Base-by-base conservation (phyloP, 306 rosid genomes). In the Neltuma alba region DNA sequence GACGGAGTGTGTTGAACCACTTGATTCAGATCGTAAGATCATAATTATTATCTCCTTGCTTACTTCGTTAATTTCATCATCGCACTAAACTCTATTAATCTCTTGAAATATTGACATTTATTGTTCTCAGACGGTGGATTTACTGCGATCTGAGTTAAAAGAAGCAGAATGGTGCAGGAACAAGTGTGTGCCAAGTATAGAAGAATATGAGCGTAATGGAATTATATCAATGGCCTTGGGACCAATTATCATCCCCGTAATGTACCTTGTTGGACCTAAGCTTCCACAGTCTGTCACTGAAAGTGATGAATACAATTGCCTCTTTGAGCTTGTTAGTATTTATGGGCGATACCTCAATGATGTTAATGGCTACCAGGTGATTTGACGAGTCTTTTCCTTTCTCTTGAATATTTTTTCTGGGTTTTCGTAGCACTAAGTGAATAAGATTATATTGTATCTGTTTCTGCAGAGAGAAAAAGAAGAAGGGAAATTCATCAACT, bases 161-260 rank as follows among this genome's bases (percentile, higher is more conserved):
- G 93, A 89, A 84, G 86, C 88, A 27, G 76, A 86, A 67, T 86
- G 91, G 91, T 23, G 23, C 74, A 86, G 69, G 50, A 16, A 81
- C 75, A 77, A 87, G 81, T 47, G 44, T 2, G 84, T 71, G 47
- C 91, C 93, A 52, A 64, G 83, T 10, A 48, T 84, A 55, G 85
- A 87, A 10, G 91, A 87, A 44, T 89, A 87, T 42, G 85, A 86
- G 86, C 41, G 38, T 54, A 87, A 89, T 80, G 89, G 72, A 16
- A 69, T 62, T 11, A 28, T 5, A 60, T 12, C 66, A 28, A 2
- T 60, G 15, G 66, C 66, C 9, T 13, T 60, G 66, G 66, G 37
- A 13, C 37, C 37, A 60, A 0, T 28, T 0, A 4, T 60, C n/a
- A 0, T 60, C n/a, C 9, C 37, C 0, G 66, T 4, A 12, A 2